A percentile compares a stretch with the other conserved stretches of the same genome.
These are phyloP conservation scores for Apiospora arundinis DNA, from an alignment of 2,329 filamentous ascomycete species.

Conservation along the genomic window DNA sequence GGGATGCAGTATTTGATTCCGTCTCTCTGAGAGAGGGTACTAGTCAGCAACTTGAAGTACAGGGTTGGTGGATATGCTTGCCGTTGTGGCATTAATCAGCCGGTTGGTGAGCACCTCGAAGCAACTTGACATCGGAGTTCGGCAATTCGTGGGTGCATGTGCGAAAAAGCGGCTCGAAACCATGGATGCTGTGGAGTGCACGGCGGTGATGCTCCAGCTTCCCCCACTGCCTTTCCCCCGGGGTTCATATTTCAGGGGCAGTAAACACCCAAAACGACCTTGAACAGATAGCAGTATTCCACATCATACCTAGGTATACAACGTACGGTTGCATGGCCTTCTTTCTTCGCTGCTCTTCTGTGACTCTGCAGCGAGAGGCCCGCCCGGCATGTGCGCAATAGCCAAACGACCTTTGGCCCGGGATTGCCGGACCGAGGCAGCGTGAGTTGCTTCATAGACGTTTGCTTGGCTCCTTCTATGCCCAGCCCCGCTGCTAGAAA, in stretches of 20 bases:
- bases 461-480: not conserved
- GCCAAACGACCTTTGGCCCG: not conserved
- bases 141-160: not conserved
- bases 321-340: not conserved
- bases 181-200: not conserved
- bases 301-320: not conserved
- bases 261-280: not conserved
- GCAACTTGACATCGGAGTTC: not conserved
- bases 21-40: not conserved
- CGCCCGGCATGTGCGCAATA: not conserved
- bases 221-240: not conserved
- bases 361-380: not conserved
- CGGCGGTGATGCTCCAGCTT: not conserved
- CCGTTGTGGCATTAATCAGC: not conserved
- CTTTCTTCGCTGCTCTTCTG: not conserved
- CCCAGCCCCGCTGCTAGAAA: not conserved
- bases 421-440: not conserved
- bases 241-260: not conserved
- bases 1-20: constrained; percentile 37
- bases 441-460: not conserved
- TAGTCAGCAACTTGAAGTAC: not conserved
- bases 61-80: not conserved
- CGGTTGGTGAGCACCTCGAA: not conserved
- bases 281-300: not conserved
- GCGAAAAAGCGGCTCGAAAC: not conserved